Evolutionary conservation across 169 alveolate species (phyloP).

Genomic region (Eimeria zaria): DNA sequence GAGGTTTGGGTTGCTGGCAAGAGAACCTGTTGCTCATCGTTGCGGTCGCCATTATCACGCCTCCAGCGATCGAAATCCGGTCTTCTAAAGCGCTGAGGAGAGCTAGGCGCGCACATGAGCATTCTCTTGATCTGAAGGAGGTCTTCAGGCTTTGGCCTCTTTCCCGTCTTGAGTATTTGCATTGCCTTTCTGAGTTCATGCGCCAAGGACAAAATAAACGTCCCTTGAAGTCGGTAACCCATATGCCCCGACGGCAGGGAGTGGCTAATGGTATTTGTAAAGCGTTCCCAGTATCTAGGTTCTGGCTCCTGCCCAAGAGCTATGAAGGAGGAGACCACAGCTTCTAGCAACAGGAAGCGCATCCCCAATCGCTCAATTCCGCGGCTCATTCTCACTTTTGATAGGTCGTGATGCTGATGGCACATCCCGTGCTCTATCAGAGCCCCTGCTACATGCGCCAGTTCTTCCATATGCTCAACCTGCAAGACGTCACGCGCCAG

Average conservation of each 20-base stretch:
- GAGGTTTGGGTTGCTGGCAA: not conserved
- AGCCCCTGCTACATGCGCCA: not conserved
- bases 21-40: not conserved
- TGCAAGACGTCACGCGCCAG: not conserved
- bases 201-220: not conserved
- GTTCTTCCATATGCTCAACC: not conserved
- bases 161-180: not conserved
- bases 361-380: not conserved
- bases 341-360: not conserved
- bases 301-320: not conserved
- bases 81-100: not conserved
- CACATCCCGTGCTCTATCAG: not conserved
- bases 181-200: not conserved
- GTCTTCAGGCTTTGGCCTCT: not conserved
- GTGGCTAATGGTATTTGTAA: not conserved
- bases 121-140: not conserved
- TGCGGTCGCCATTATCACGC: not conserved
- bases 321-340: not conserved
- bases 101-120: not conserved
- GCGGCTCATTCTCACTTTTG: not conserved
- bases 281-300: not conserved
- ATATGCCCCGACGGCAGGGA: not conserved
- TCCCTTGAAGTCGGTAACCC: not conserved
- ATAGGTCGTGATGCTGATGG: not conserved
- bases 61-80: not conserved